Base-by-base conservation (phyloP, 768 basidiomycete species). In the Trametes maxima region DNA sequence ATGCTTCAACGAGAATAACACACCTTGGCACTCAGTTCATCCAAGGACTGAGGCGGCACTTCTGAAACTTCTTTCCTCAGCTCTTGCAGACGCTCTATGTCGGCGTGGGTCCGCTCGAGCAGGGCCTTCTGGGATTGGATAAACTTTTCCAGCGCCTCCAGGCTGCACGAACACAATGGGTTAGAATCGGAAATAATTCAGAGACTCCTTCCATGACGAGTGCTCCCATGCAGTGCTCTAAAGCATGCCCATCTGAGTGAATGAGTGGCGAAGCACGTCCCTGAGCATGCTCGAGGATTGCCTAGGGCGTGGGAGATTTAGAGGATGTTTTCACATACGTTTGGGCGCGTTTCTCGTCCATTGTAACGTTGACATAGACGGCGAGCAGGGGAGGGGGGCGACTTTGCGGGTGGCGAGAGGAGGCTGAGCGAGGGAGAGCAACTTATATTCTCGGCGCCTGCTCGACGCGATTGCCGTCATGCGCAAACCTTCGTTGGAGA, bases 131-230 rank as follows among this genome's bases (percentile, higher is more conserved):
- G 90, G 43, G 81, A 76, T 57, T 81, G 77, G 63, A 92, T 81
- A 73, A 86, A 92, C 49, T 75, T 75, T 67, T 84, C 81, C 66
- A 92, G 86, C 77, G 86, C 87, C 72, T 87, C 80, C 66, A 85
- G 73, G 67, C 85, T 87, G 22, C 12, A 13, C 4, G 19, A 8
- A 24, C 17, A 7, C 22, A 3, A 28, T 10, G 3, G 21, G 21
- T 35, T 6, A 46, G 21, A 13, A 40, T 13, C 17, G 5, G 12
- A 4, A 14, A 5, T 40, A 3, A 13, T 40, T 13, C 39, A 40
- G 14, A 13, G 39, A 14, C 3, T 11, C 17, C 39, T 40, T 11
- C 4, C 39, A n/a, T 11, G 17, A 14, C 39, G 17, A 14, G 17
- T n/a, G 39, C 12, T 5, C 14, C 17, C 14, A 3, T 3, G 17